These are phyloP conservation scores for Candida glucosophila DNA, from an alignment of 1,139 yeast genomes.

Conservation along the genomic window DNA sequence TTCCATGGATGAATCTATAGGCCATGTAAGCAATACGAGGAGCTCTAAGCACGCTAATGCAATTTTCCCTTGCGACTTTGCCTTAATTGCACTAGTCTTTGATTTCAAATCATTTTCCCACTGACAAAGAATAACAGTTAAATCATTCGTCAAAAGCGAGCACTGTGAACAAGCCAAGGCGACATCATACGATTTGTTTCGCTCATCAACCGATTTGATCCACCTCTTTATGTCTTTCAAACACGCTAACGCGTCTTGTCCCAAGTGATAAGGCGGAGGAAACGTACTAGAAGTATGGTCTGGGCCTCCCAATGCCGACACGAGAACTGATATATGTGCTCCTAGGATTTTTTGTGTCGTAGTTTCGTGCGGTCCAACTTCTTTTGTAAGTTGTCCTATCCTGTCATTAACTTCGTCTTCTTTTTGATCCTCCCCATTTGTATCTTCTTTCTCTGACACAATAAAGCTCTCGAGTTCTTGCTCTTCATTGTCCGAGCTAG, in stretches of 20 bases:
- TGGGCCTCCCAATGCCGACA: slow-evolving; percentile 76
- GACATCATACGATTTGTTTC: slow-evolving; percentile 60
- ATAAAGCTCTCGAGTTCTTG: slow-evolving; percentile 14
- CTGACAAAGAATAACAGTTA: slow-evolving; percentile 64
- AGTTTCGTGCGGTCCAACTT: slow-evolving; percentile 28
- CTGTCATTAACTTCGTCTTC: slow-evolving; percentile 17
- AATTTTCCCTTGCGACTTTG: slow-evolving; percentile 44
- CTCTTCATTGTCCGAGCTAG: too few relatives aligned
- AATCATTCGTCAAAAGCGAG: slow-evolving; percentile 63
- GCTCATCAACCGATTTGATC: slow-evolving; percentile 79
- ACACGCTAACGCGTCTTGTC: slow-evolving; percentile 88
- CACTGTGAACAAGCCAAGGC: slow-evolving; percentile 85
- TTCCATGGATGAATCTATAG: slow-evolving; percentile 41
- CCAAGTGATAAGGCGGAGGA: slow-evolving; percentile 60
- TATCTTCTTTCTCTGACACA: slow-evolving; percentile 11
- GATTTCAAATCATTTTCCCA: slow-evolving; percentile 47
- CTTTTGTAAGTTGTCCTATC: slow-evolving; percentile 18
- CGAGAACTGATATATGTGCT: slow-evolving; percentile 64
- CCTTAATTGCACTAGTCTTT: slow-evolving; percentile 17
- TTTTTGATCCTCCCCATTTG: slow-evolving; percentile 10
- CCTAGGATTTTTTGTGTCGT: slow-evolving; percentile 40
- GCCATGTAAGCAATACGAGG: slow-evolving; percentile 83
- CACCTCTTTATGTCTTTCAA: slow-evolving; percentile 81
- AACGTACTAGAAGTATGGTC: slow-evolving; percentile 42
- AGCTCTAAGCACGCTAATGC: slow-evolving; percentile 70